Conservation (phyloP, 805 yeast species). For the Scheffersomyces amazonensis region DNA sequence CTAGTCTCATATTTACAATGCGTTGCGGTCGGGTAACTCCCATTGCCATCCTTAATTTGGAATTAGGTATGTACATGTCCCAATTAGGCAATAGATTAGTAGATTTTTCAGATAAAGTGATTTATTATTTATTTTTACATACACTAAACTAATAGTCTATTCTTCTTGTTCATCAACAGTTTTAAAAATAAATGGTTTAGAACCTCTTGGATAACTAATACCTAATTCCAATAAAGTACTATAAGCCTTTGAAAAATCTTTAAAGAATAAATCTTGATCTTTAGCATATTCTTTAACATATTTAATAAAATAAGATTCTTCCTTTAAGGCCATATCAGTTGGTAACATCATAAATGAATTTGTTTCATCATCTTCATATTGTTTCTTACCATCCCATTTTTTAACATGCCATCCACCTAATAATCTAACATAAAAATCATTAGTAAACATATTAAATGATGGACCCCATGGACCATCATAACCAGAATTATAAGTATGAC, state of each 20-base stretch:
- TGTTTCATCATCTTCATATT: conserved; percentile 38
- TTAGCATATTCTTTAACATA: conserved; percentile 48
- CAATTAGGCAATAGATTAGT: too few relatives aligned
- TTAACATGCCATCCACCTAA: conserved; percentile 53
- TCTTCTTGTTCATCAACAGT: conserved; percentile 68
- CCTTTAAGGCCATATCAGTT: conserved; percentile 52
- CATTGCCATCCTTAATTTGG: too few relatives aligned
- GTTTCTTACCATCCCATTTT: conserved; percentile 40
- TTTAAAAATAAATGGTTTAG: conserved; percentile 48
- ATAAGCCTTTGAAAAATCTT: conserved; percentile 47
- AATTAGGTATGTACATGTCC: too few relatives aligned
- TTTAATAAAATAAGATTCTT: conserved; percentile 43
- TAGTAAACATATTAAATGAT: conserved; percentile 37
- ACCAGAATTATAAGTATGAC: conserved; percentile 36
- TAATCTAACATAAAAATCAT: conserved; percentile 36
- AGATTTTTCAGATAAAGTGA: too few relatives aligned
- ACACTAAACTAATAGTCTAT: background rate
- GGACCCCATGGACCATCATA: conserved; percentile 47
- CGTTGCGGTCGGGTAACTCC: conserved; percentile 1
- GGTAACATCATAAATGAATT: conserved; percentile 54
- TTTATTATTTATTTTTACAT: too few relatives aligned
- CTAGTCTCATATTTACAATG: background rate
- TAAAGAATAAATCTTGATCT: conserved; percentile 47
- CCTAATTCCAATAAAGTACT: conserved; percentile 45
- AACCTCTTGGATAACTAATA: conserved; percentile 47